Evolutionary conservation across 148 eudicot genomes (phyloP).

Genomic region (Diospyros kaki): DNA sequence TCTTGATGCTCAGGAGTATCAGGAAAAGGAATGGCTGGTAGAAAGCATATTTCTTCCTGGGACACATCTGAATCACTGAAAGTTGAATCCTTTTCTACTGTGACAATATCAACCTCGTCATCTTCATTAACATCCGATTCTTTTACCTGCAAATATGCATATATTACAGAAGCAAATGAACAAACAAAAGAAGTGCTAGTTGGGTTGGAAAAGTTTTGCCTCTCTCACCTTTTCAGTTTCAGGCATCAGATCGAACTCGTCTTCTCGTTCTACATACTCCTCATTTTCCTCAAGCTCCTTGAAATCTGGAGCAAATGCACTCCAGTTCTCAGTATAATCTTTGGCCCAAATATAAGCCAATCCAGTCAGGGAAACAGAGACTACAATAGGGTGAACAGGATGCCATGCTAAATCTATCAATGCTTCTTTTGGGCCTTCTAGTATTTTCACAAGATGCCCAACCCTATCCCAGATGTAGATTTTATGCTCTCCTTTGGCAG

Average conservation of each 20-base stretch:
- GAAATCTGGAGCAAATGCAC: slow-evolving; percentile 97
- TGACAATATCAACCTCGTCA: slow-evolving; percentile 79
- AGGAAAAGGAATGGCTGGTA: slow-evolving; percentile 72
- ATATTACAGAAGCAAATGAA: background rate
- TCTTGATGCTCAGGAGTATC: slow-evolving; percentile 65
- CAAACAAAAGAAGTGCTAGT: slow-evolving; percentile 8
- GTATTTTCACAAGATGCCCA: slow-evolving; percentile 96
- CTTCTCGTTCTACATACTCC: slow-evolving; percentile 96
- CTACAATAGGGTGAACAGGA: slow-evolving; percentile 82
- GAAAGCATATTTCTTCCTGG: slow-evolving; percentile 70
- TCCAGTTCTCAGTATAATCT: slow-evolving; percentile 95
- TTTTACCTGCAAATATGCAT: slow-evolving; percentile 52
- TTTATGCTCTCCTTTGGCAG: slow-evolving; percentile 96
- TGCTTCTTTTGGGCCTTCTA: slow-evolving; percentile 95
- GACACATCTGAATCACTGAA: slow-evolving; percentile 92
- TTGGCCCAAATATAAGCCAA: slow-evolving; percentile 94
- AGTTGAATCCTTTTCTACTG: slow-evolving; percentile 67
- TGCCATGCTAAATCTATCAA: slow-evolving; percentile 96
- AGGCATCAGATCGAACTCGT: slow-evolving; percentile 87
- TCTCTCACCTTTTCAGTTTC: slow-evolving; percentile 72
- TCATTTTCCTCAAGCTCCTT: slow-evolving; percentile 98
- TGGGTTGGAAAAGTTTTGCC: background rate
- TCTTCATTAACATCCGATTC: slow-evolving; percentile 69
- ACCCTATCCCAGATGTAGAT: slow-evolving; percentile 91
- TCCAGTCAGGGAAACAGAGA: slow-evolving; percentile 87